phyloP scores from a whole-genome alignment of 345 rosid species.

The Psidium guajava region DNA sequence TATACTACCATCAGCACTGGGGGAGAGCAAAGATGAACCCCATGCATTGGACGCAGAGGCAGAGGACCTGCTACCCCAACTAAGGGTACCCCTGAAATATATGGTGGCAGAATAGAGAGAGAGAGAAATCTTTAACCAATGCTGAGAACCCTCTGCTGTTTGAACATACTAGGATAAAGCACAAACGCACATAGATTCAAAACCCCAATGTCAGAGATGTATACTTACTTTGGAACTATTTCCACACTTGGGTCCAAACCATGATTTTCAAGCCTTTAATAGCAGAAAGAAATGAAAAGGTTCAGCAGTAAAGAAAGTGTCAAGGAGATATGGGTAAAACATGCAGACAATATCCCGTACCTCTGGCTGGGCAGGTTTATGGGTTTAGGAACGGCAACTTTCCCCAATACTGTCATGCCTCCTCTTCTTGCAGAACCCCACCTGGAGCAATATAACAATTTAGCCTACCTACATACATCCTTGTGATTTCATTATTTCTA shows the following conservation, averaged over 20 bases:
- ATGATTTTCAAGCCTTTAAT: slow-evolving; percentile 87
- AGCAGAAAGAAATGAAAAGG: slow-evolving; percentile 5
- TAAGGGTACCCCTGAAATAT: slow-evolving; percentile 62
- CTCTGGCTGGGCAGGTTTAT: slow-evolving; percentile 97
- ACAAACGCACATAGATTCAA: neutral
- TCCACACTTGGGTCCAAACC: slow-evolving; percentile 96
- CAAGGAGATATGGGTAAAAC: neutral
- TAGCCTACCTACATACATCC: neutral
- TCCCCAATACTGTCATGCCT: slow-evolving; percentile 89
- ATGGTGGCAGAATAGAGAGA: neutral
- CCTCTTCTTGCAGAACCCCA: slow-evolving; percentile 80
- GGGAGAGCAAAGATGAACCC: slow-evolving; percentile 70
- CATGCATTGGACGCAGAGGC: slow-evolving; percentile 73
- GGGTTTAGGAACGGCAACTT: slow-evolving; percentile 94
- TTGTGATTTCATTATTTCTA: neutral
- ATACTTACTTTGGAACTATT: slow-evolving; percentile 96
- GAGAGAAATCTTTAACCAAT: neutral
- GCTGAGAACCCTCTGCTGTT: neutral
- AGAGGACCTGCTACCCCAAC: slow-evolving; percentile 90
- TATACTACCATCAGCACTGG: slow-evolving; percentile 57
- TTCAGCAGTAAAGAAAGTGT: neutral
- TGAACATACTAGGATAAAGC: neutral
- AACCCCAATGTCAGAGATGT: neutral
- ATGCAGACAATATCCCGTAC: slow-evolving; percentile 22
- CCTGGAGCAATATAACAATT: slow-evolving; percentile 22